Evolutionary conservation across 2,329 filamentous ascomycete species (phyloP).

Genomic region (Aciculosporium take): DNA sequence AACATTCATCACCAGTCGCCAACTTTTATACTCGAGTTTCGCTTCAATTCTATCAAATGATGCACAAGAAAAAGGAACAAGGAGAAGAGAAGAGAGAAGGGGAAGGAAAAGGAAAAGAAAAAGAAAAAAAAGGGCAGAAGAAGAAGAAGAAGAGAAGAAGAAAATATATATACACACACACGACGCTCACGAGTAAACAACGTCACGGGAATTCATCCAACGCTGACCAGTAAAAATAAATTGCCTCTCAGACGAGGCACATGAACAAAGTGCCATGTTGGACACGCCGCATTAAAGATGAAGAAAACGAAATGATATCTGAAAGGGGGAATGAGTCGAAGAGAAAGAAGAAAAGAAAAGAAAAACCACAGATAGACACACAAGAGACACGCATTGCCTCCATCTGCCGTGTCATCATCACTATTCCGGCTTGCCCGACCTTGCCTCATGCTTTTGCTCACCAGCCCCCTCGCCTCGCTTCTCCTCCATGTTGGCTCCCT

Average conservation of each 20-base stretch:
- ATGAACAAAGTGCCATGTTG: too few species aligned
- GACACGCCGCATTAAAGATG: too few species aligned
- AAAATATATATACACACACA: too few species aligned
- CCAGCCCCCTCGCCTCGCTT: constrained; percentile 7
- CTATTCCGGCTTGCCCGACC: constrained; percentile 15
- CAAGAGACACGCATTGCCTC: constrained; percentile 1
- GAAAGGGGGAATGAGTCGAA: too few species aligned
- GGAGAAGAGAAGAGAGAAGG: background rate
- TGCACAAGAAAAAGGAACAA: background rate
- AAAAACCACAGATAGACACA: background rate
- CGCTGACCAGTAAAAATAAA: too few species aligned
- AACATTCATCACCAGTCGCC: too few species aligned
- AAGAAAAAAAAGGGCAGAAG: background rate
- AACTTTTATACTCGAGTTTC: too few species aligned
- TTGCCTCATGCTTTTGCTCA: constrained; percentile 8
- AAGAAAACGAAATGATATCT: too few species aligned
- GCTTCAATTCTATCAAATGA: too few species aligned
- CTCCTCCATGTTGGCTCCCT: constrained; percentile 4
- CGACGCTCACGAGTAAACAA: too few species aligned
- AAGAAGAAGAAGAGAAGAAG: background rate
- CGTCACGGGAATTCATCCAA: too few species aligned
- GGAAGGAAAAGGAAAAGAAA: background rate
- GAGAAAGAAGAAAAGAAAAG: background rate
- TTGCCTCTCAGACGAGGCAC: background rate
- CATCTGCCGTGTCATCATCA: background rate